Conservation (phyloP, 768 basidiomycete genomes). For the Naematelia encephala region DNA sequence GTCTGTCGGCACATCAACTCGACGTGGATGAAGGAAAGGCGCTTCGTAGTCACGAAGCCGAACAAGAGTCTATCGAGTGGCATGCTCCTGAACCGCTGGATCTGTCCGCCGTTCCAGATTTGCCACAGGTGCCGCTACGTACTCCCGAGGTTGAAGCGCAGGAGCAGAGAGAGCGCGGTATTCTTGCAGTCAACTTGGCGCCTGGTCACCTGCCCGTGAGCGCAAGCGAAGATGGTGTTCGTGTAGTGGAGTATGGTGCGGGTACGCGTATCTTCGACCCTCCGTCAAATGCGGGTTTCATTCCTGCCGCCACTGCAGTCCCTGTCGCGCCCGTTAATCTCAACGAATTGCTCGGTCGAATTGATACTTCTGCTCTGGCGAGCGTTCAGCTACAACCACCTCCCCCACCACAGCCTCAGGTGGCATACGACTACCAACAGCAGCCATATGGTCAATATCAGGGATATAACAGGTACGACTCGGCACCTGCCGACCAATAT, state of each 20-base stretch:
- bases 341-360: not conserved
- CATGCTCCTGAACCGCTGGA: conserved; percentile 24
- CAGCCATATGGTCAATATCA: not conserved
- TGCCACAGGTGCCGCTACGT: not conserved
- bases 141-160: conserved; percentile 21
- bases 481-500: not conserved
- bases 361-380: conserved; percentile 1
- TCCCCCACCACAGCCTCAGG: not conserved
- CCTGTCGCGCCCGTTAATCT: not conserved
- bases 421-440: not conserved
- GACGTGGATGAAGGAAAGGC: conserved; percentile 29
- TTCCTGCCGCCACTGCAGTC: not conserved
- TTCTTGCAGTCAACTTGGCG: conserved; percentile 23
- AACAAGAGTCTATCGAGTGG: conserved; percentile 31
- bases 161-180: conserved; percentile 30
- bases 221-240: conserved; percentile 6
- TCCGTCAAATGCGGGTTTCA: not conserved
- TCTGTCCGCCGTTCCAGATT: not conserved
- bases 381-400: not conserved
- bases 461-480: not conserved
- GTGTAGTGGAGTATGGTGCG: conserved; percentile 1
- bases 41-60: conserved; percentile 9
- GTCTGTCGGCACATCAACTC: conserved; percentile 22
- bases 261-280: not conserved
- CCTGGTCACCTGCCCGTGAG: not conserved